Conservation (phyloP, 352 stramenopile species). For the Phytophthora sansomeana region DNA sequence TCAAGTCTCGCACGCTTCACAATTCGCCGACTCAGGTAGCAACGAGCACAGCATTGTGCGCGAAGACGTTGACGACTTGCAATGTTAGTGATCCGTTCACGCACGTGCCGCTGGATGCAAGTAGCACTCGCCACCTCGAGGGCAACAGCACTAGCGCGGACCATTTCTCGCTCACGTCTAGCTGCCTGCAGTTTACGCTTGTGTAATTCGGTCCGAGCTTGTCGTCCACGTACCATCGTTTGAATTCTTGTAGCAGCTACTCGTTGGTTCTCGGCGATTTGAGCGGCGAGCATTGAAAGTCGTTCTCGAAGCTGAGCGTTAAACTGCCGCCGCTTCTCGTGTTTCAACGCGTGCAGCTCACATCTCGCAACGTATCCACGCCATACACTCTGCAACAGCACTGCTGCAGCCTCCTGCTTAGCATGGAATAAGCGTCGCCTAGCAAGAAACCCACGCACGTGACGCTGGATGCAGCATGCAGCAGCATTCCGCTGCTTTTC, state of each 20-base stretch:
- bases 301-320: slow-evolving; percentile 14
- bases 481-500: slow-evolving; percentile 25
- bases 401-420: slow-evolving; percentile 23
- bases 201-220: slow-evolving; percentile 29
- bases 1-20: slow-evolving; percentile 31
- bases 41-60: slow-evolving; percentile 48
- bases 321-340: slow-evolving; percentile 21
- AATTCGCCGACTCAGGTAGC: slow-evolving; percentile 45
- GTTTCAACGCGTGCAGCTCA: slow-evolving; percentile 13
- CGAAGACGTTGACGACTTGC: slow-evolving; percentile 15
- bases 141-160: slow-evolving; percentile 6
- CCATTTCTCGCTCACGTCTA: slow-evolving; percentile 18
- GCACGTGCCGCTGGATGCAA: slow-evolving; percentile 52
- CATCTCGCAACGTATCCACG: slow-evolving; percentile 35
- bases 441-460: slow-evolving; percentile 41
- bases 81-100: slow-evolving; percentile 29
- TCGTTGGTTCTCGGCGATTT: slow-evolving; percentile 32
- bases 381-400: slow-evolving; percentile 46
- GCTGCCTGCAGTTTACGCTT: slow-evolving; percentile 26
- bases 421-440: slow-evolving; percentile 21
- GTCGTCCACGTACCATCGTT: slow-evolving; percentile 29
- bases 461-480: slow-evolving; percentile 50
- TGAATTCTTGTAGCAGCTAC: slow-evolving; percentile 45
- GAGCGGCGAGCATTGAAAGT: slow-evolving; percentile 13
- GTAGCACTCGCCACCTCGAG: slow-evolving; percentile 38